A percentile compares a stretch with the other conserved stretches of the same genome.
These are phyloP conservation scores for Rhododendron williamsianum DNA, from an alignment of 148 eudicot genomes.

Conservation along the genomic window DNA sequence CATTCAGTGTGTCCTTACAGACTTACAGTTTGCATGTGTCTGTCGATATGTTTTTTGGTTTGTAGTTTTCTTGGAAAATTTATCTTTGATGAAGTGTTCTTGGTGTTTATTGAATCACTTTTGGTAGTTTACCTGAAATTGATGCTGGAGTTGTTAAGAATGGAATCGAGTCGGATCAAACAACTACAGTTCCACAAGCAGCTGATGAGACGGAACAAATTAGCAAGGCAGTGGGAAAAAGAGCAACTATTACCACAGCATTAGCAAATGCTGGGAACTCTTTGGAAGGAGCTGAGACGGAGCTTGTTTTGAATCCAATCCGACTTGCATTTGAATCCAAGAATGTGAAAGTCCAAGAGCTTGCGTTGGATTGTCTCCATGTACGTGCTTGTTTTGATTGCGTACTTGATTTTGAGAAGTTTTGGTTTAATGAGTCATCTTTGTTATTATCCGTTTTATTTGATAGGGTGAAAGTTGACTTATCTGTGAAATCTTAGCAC, in stretches of 20 bases:
- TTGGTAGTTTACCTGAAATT: constrained; percentile 33
- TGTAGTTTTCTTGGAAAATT: background rate
- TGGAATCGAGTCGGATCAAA: constrained; percentile 36
- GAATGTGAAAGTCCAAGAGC: constrained; percentile 70
- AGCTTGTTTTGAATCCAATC: constrained; percentile 82
- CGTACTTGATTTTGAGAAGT: background rate
- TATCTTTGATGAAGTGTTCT: constrained; percentile 6
- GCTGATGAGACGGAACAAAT: constrained; percentile 33
- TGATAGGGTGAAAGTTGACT: background rate
- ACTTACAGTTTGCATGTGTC: background rate
- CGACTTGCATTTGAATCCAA: constrained; percentile 95
- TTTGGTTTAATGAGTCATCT: background rate
- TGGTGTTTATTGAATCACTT: constrained; percentile 14
- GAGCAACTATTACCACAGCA: constrained; percentile 48
- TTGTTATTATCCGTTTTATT: background rate
- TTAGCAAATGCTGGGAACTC: constrained; percentile 79
- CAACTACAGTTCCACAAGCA: constrained; percentile 24
- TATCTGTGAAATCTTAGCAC: background rate
- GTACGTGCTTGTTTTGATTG: constrained; percentile 43
- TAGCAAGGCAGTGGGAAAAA: constrained; percentile 26
- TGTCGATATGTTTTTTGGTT: constrained; percentile 11
- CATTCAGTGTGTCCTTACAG: background rate
- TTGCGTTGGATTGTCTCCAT: constrained; percentile 96
- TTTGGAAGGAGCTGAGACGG: constrained; percentile 75
- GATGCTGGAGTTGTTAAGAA: constrained; percentile 40